A percentile compares a stretch with the other conserved stretches of the same genome.
phyloP scores from a whole-genome alignment of 2,329 filamentous ascomycete species.

The Diaporthe capsici region DNA sequence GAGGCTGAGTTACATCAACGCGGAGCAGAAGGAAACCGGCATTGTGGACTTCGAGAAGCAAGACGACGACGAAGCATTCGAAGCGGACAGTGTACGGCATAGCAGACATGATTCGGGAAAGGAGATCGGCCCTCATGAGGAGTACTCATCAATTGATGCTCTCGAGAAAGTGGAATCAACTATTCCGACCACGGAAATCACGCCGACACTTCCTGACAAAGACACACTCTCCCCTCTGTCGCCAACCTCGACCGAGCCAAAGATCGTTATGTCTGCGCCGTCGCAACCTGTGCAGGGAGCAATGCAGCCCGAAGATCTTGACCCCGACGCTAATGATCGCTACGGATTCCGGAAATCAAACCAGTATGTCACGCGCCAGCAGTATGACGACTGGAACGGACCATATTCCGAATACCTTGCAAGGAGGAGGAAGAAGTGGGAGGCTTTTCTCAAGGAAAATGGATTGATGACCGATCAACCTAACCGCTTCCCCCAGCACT shows the following conservation, averaged over 20 bases:
- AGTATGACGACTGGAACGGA: constrained; percentile 87
- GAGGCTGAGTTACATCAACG: constrained; percentile 50
- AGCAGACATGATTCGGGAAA: constrained; percentile 64
- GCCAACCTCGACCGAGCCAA: constrained; percentile 22
- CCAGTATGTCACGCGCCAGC: constrained; percentile 80
- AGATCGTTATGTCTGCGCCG: constrained; percentile 22
- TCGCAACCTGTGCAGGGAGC: constrained; percentile 47
- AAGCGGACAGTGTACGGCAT: constrained; percentile 45
- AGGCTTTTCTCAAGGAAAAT: constrained; percentile 80
- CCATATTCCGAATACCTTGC: constrained; percentile 82
- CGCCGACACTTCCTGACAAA: constrained; percentile 4
- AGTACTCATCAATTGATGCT: constrained; percentile 14
- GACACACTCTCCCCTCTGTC: constrained; percentile 36
- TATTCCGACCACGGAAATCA: constrained; percentile 15
- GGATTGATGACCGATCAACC: constrained; percentile 80
- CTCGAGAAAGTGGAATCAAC: constrained; percentile 20
- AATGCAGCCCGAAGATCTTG: constrained; percentile 57
- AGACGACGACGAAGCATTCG: constrained; percentile 51
- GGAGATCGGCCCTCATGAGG: constrained; percentile 52
- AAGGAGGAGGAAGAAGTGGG: constrained; percentile 86
- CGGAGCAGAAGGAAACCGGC: constrained; percentile 38
- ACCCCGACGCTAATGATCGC: constrained; percentile 75
- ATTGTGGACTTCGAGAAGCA: constrained; percentile 35
- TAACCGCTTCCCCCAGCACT: constrained; percentile 83
- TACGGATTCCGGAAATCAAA: constrained; percentile 95